Conservation (phyloP, 805 yeast species). For the Starmera quercuum region DNA sequence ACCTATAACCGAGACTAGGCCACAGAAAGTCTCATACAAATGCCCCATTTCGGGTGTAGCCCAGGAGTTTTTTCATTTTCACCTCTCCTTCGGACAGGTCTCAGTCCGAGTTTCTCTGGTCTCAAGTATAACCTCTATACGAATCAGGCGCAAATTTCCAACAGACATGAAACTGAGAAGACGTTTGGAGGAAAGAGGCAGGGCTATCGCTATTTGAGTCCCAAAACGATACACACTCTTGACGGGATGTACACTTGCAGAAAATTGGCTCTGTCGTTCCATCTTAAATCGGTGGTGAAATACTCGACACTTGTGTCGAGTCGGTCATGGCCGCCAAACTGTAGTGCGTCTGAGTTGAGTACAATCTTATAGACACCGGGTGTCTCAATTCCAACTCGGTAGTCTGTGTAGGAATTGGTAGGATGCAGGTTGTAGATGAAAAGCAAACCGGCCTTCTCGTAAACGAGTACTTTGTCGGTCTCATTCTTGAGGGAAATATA, state of each 20-base stretch:
- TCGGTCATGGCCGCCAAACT: slow-evolving; percentile 79
- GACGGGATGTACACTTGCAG: slow-evolving; percentile 77
- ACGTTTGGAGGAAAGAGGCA: background rate
- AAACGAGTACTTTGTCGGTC: slow-evolving; percentile 79
- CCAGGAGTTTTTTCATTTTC: no score
- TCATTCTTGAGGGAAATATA: slow-evolving; percentile 86
- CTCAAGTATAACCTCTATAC: background rate
- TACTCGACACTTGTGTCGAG: slow-evolving; percentile 50
- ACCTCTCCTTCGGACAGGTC: no score
- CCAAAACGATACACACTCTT: slow-evolving; percentile 61
- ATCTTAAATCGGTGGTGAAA: slow-evolving; percentile 63
- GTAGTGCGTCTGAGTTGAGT: slow-evolving; percentile 61
- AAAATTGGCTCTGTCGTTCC: slow-evolving; percentile 77
- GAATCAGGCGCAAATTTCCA: no score
- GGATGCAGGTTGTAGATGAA: slow-evolving; percentile 92
- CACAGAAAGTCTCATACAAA: no score
- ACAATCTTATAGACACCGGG: slow-evolving; percentile 73
- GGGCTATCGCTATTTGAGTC: slow-evolving; percentile 21
- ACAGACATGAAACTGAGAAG: background rate
- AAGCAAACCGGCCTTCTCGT: slow-evolving; percentile 78
- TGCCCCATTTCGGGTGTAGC: no score
- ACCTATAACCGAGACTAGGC: no score
- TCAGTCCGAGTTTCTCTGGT: background rate
- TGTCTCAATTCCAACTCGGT: slow-evolving; percentile 80
- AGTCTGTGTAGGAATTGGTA: slow-evolving; percentile 72